Evolutionary conservation across 2,329 filamentous ascomycete genomes (phyloP).

Genomic region (Sporothrix luriei): DNA sequence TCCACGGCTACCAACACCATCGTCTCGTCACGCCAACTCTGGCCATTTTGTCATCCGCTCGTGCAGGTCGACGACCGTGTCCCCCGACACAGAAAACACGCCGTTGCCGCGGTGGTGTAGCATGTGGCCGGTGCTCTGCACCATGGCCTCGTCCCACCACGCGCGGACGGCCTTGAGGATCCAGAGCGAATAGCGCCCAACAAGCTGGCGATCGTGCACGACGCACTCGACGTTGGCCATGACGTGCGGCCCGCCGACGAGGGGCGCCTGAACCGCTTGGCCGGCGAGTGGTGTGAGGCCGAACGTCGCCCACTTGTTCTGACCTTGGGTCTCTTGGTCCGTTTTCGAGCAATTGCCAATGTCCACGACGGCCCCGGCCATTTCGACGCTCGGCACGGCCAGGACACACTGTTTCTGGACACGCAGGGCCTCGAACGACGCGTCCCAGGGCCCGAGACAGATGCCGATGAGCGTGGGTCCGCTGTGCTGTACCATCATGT

Average conservation of each 20-base stretch:
- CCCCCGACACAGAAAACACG: slow-evolving; percentile 42
- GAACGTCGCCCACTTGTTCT: neutral
- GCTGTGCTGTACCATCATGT: slow-evolving; percentile 46
- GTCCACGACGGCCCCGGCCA: slow-evolving; percentile 37
- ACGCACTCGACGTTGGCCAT: slow-evolving; percentile 45
- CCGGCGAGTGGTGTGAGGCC: slow-evolving; percentile 3
- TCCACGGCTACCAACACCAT: neutral
- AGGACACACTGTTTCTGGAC: slow-evolving; percentile 43
- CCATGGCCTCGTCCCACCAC: slow-evolving; percentile 41
- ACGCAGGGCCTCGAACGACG: slow-evolving; percentile 41
- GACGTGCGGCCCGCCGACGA: slow-evolving; percentile 41
- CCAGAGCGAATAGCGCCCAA: slow-evolving; percentile 44
- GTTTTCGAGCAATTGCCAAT: slow-evolving; percentile 9
- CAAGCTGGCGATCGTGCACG: slow-evolving; percentile 43
- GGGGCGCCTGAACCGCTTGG: slow-evolving; percentile 13
- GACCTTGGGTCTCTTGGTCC: neutral
- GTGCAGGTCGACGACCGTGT: slow-evolving; percentile 41
- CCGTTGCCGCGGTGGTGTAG: slow-evolving; percentile 45
- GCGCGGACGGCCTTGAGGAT: slow-evolving; percentile 43
- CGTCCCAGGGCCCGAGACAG: slow-evolving; percentile 44
- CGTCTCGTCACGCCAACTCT: slow-evolving; percentile 40
- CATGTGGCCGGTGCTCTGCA: slow-evolving; percentile 41
- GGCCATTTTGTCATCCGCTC: slow-evolving; percentile 45
- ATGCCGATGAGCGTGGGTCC: slow-evolving; percentile 42
- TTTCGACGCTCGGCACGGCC: slow-evolving; percentile 34